Evolutionary conservation across 768 basidiomycete species (phyloP).

Genomic region (Russula dissimulans): DNA sequence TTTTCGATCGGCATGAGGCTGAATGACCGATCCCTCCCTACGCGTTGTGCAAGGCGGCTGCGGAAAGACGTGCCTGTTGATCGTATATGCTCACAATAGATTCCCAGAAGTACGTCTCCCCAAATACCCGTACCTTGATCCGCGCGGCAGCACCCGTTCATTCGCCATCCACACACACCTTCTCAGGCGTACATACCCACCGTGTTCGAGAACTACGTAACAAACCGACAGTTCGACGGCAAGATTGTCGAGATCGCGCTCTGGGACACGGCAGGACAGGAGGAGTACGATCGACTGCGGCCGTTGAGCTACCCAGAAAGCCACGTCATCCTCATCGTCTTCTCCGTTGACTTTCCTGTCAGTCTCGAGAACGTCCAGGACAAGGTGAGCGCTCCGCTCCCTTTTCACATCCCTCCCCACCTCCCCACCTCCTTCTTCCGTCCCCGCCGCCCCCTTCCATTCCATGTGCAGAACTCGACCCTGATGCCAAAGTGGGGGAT

Average conservation of each 20-base stretch:
- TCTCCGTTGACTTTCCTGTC: slow-evolving; percentile 87
- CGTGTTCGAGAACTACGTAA: slow-evolving; percentile 92
- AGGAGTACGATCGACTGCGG: slow-evolving; percentile 88
- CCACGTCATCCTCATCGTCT: slow-evolving; percentile 88
- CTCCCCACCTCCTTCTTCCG: background rate
- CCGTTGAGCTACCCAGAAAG: slow-evolving; percentile 84
- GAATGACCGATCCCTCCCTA: slow-evolving; percentile 19
- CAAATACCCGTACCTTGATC: slow-evolving; percentile 1
- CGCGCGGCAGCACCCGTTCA: slow-evolving; percentile 14
- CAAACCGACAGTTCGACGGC: slow-evolving; percentile 75
- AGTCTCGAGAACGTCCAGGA: slow-evolving; percentile 86
- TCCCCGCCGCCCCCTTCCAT: background rate
- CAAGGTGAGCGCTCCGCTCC: slow-evolving; percentile 44
- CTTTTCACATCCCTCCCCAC: background rate
- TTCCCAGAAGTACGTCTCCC: slow-evolving; percentile 77
- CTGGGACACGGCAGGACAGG: slow-evolving; percentile 97
- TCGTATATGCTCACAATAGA: slow-evolving; percentile 93
- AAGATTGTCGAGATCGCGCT: slow-evolving; percentile 92
- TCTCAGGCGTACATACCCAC: slow-evolving; percentile 83
- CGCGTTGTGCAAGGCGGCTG: slow-evolving; percentile 49
- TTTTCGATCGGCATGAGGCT: slow-evolving; percentile 16
- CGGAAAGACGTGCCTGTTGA: slow-evolving; percentile 91
- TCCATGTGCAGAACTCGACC: background rate
- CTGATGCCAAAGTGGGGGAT: background rate
- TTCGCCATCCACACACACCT: background rate